Percentiles rank a stretch among this genome's conserved stretches.
These are phyloP conservation scores for Strobilomyces dryophilus DNA, from an alignment of 768 basidiomycete species.

Conservation along the genomic window DNA sequence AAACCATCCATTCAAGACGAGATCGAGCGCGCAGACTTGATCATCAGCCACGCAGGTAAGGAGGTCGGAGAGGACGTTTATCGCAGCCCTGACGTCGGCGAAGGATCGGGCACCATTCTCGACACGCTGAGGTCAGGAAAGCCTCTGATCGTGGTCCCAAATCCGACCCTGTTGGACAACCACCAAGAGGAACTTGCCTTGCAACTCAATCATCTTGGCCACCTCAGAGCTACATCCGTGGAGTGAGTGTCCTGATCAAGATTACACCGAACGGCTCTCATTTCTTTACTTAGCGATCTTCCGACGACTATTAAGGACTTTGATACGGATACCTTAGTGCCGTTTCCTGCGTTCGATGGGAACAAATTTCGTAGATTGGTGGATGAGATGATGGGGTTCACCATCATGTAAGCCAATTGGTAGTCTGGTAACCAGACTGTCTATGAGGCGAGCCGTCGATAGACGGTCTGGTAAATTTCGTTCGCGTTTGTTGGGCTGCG, in stretches of 20 bases:
- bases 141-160: conserved; percentile 84
- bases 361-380: conserved; percentile 61
- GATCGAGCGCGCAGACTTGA: conserved; percentile 63
- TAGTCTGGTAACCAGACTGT: too few species aligned
- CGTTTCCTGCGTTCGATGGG: conserved; percentile 68
- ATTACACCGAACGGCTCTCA: conserved; percentile 5
- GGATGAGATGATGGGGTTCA: conserved; percentile 78
- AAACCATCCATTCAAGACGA: conserved; percentile 66
- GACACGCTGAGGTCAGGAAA: conserved; percentile 75
- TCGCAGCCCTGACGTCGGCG: conserved; percentile 1
- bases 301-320: conserved; percentile 50
- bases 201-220: conserved; percentile 52
- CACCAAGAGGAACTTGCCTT: conserved; percentile 89
- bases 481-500: too few species aligned
- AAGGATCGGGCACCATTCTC: conserved; percentile 93
- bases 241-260: conserved; percentile 41
- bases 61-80: not conserved
- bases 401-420: conserved; percentile 20
- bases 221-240: conserved; percentile 55
- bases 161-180: conserved; percentile 83
- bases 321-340: conserved; percentile 40
- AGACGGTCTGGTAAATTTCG: too few species aligned
- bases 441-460: too few species aligned
- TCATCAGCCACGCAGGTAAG: conserved; percentile 94
- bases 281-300: conserved; percentile 41